Base-by-base conservation (phyloP, 371 early-diverging fungal genomes). In the Blakeslea trispora region DNA sequence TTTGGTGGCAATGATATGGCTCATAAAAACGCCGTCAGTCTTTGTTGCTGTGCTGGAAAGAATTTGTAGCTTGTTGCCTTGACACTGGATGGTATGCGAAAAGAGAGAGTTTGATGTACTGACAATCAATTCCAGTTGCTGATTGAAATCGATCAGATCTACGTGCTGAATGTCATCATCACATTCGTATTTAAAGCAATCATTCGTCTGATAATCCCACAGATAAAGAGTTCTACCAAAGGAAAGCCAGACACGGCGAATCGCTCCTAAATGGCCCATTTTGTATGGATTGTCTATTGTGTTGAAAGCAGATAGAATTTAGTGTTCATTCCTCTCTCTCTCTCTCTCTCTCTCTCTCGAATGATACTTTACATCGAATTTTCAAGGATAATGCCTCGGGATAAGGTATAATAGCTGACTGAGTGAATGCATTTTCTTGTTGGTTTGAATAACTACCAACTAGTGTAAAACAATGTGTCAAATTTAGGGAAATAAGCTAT, bases 1-100 rank as follows among this genome's bases (percentile, higher is more conserved):
- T 13, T 14, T 37, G 0, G 91, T 85, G 8, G 47, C 32, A 10
- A 51, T 23, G 3, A 60, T 28, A 32, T 60, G 40, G 3, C 45
- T 47, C 60, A 60, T 56, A 4, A 55, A 21, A 21, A 42, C 45
- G 14, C 58, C 54, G 13, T 37, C n/a, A 1, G 61, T 47, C 8
- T 28, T 10, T 0, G 53, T 10, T 15, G 2, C 31, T 3, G 24
- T 11, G 4, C 35, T 56, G 1, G 60, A 48, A 3, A 40, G 17
- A 11, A 65, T 41, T 1, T 34, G 42, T 28, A 65, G 18, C 18
- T 41, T 39, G 8, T 50, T 28, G 28, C 21, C 14, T 48, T 23
- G 1, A 21, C 17, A 5, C 17, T 39, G 42, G 14, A 64, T 23
- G 6, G 45, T 32, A 43, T 64, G 64, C 23, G 59, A 34, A 47